These are phyloP conservation scores for Kodamaea sp. DNA, from an alignment of 1,139 yeast species.

Conservation along the genomic window DNA sequence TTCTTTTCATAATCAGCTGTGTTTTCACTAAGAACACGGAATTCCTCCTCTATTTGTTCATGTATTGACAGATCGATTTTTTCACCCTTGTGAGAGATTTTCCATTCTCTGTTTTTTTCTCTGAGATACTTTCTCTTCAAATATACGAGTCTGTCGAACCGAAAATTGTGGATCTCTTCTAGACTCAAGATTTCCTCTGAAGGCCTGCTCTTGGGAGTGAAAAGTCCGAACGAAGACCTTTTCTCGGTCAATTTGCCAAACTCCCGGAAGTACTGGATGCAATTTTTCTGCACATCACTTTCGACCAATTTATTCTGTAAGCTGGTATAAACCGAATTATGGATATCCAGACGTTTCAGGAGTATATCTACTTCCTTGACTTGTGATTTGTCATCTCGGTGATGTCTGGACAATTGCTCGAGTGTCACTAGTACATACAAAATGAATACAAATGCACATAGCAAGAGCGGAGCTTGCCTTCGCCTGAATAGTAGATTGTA, in stretches of 20 bases:
- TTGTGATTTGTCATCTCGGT: too few species aligned
- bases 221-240: not conserved
- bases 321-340: not conserved
- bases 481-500: too few species aligned
- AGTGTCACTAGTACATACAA: too few species aligned
- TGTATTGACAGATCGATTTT: slow-evolving; percentile 15
- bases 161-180: slow-evolving; percentile 17
- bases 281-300: slow-evolving; percentile 12
- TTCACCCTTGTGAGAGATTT: slow-evolving; percentile 16
- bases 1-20: slow-evolving; percentile 24
- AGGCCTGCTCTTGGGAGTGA: not conserved
- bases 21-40: slow-evolving; percentile 9
- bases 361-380: too few species aligned
- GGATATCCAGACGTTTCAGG: not conserved
- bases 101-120: slow-evolving; percentile 12
- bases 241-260: slow-evolving; percentile 2
- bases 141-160: slow-evolving; percentile 25
- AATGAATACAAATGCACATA: too few species aligned
- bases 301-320: not conserved
- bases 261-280: slow-evolving; percentile 13
- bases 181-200: slow-evolving; percentile 14
- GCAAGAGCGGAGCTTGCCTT: too few species aligned
- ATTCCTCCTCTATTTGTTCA: slow-evolving; percentile 14
- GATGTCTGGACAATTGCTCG: too few species aligned
- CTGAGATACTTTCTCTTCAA: slow-evolving; percentile 30